A percentile compares a stretch with the other conserved stretches of the same genome.
phyloP scores from a whole-genome alignment of 306 rosid genomes.

The Malus orientalis region DNA sequence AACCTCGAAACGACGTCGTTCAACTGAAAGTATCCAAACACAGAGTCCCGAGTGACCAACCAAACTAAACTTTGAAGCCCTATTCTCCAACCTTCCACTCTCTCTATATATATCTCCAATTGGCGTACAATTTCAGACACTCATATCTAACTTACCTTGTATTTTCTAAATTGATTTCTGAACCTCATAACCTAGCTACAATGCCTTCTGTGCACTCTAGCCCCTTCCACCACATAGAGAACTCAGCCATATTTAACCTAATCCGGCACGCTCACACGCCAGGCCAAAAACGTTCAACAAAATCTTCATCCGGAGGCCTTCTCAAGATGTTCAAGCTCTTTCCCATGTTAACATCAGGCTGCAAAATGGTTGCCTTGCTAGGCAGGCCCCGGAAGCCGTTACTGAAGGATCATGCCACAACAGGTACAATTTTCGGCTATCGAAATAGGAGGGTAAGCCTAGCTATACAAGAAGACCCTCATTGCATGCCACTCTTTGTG shows the following conservation, averaged over 20 bases:
- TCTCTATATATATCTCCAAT: conserved; percentile 2
- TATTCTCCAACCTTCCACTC: neutral
- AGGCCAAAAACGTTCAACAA: conserved; percentile 25
- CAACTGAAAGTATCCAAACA: neutral
- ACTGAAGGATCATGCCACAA: conserved; percentile 75
- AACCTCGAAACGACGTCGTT: neutral
- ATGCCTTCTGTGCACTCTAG: conserved; percentile 71
- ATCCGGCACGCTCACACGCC: conserved; percentile 35
- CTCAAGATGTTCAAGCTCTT: conserved; percentile 70
- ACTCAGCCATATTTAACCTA: conserved; percentile 52
- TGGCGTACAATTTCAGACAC: neutral
- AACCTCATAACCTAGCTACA: conserved; percentile 2
- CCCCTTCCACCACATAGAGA: conserved; percentile 73
- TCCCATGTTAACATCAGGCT: conserved; percentile 86
- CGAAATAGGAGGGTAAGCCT: conserved; percentile 78
- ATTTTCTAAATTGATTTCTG: conserved; percentile 2
- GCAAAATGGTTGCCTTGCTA: conserved; percentile 86
- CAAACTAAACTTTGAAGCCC: neutral
- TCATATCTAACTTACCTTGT: neutral
- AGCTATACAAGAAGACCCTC: conserved; percentile 90
- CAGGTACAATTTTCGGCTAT: conserved; percentile 82
- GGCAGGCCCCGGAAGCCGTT: conserved; percentile 73
- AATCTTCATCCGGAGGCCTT: conserved; percentile 46
- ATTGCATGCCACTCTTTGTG: conserved; percentile 69
- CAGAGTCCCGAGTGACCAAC: conserved; percentile 10